phyloP scores from a whole-genome alignment of 257 asterid genomes.

The Nicotiana attenuata region DNA sequence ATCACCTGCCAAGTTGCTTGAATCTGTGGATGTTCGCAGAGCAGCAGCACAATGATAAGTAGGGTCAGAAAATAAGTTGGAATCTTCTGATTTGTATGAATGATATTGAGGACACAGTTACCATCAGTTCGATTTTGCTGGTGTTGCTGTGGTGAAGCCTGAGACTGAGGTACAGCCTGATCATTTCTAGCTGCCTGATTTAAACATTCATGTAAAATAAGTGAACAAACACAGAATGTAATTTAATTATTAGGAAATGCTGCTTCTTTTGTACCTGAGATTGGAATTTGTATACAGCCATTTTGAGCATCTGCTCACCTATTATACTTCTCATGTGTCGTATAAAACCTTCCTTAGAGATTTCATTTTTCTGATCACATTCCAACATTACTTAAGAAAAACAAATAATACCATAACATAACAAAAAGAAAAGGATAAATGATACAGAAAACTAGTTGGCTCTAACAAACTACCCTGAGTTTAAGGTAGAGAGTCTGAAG shows the following conservation, averaged over 20 bases:
- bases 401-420: neutral
- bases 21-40: constrained; percentile 31
- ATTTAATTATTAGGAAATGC: neutral
- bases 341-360: constrained; percentile 69
- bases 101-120: constrained; percentile 9
- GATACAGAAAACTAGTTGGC: neutral
- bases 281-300: constrained; percentile 70
- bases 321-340: constrained; percentile 74
- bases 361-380: constrained; percentile 67
- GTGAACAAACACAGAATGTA: neutral
- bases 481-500: constrained; percentile 56
- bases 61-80: constrained; percentile 17
- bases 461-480: constrained; percentile 54
- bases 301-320: constrained; percentile 86
- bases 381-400: constrained; percentile 6
- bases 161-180: constrained; percentile 42
- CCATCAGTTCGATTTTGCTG: constrained; percentile 46
- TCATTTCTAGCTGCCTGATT: constrained; percentile 48
- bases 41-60: constrained; percentile 13
- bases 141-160: constrained; percentile 42
- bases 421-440: neutral
- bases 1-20: constrained; percentile 37
- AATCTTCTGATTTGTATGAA: constrained; percentile 7
- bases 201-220: constrained; percentile 9
- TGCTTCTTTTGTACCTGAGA: constrained; percentile 39